Base-by-base conservation (phyloP, 139 green algal species). In the Marvania coccoides region DNA sequence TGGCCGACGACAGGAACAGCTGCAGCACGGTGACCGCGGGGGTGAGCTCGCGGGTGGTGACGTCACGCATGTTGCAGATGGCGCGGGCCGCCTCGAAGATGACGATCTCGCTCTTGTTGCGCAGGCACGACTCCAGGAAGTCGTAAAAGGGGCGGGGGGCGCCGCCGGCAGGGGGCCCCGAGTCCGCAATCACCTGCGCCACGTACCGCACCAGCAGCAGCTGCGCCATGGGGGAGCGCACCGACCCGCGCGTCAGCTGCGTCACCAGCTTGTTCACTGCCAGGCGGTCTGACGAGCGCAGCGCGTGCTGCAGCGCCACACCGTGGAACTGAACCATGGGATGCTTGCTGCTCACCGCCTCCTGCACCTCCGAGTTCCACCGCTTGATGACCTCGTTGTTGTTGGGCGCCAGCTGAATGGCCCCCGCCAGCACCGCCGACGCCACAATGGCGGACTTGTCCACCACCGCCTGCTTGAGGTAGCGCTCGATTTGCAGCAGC, bases 1-100 rank as follows among this genome's bases (percentile, higher is more conserved):
- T 98, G 71, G 79, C 88, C 72, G 86, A 96, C 71, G 74, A 88
- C 6, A 99, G 81, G 83, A 99, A 99, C 6, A 99, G 86, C 86
- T 99, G 93, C 65, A 99, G 83, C 31, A 99, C 93, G 5, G 93
- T 96, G 66, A 99, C 89, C 7, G 95, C 95, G 3, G 94, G 94
- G 19, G 84, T 81, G 1, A 99, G 87, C 84, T 99, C 94, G 7
- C 88, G 83, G 0, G 77, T 63, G 8, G 86, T 95, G 6, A 98
- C 92, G 24, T 94, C 87, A 14, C 75, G 81, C 71, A 99, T 78
- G 71, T 91, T 85, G 60, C 79, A 90, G 70, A 99, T 98, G 29
- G 93, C 95, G 5, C 93, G 85, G 3, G 94, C 95, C 1, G 95
- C 95, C 80, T 98, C 92, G 46, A 97, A 86, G 29, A 87, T 88